A percentile compares a stretch with the other conserved stretches of the same genome.
phyloP scores from a whole-genome alignment of 2,329 filamentous ascomycete species.

The Macrophomina pseudophaseolina region DNA sequence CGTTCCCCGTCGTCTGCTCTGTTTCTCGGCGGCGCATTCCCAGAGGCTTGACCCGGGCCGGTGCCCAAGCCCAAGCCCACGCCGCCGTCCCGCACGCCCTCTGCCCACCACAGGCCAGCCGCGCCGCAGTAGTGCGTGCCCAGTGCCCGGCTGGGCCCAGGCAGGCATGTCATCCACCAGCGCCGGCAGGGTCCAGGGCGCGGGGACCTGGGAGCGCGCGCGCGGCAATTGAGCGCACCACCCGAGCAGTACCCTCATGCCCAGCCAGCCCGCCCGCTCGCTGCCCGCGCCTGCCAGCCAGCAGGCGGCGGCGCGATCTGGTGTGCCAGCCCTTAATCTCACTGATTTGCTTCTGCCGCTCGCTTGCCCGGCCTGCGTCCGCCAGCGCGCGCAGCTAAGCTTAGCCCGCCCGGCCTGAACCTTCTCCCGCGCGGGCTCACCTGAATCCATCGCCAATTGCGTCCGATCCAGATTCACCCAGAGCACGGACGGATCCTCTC shows the following conservation, averaged over 20 bases:
- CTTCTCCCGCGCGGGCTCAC: conserved; percentile 31
- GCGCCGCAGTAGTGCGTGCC: conserved; percentile 6
- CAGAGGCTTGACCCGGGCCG: conserved; percentile 15
- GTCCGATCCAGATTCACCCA: conserved; percentile 47
- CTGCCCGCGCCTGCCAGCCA: neutral
- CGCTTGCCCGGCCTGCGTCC: conserved; percentile 15
- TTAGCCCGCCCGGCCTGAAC: conserved; percentile 22
- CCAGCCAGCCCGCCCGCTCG: neutral
- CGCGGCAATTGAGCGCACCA: conserved; percentile 10
- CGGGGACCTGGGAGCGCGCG: neutral
- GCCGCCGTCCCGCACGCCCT: conserved; percentile 16
- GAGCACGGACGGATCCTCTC: conserved; percentile 42
- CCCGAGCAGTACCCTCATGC: neutral
- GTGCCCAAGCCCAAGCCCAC: conserved; percentile 19
- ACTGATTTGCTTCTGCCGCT: conserved; percentile 26
- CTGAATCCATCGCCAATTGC: conserved; percentile 40
- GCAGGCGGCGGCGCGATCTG: conserved; percentile 26
- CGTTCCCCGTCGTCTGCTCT: conserved; percentile 21
- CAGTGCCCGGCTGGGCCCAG: neutral
- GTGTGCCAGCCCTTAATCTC: conserved; percentile 24
- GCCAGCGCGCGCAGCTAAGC: conserved; percentile 21
- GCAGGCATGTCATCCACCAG: neutral
- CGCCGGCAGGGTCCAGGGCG: conserved; percentile 19
- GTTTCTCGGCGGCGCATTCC: conserved; percentile 23
- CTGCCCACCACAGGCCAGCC: conserved; percentile 1